Evolutionary conservation across 2,329 filamentous ascomycete species (phyloP).

Genomic region (Didymella arachidicola): DNA sequence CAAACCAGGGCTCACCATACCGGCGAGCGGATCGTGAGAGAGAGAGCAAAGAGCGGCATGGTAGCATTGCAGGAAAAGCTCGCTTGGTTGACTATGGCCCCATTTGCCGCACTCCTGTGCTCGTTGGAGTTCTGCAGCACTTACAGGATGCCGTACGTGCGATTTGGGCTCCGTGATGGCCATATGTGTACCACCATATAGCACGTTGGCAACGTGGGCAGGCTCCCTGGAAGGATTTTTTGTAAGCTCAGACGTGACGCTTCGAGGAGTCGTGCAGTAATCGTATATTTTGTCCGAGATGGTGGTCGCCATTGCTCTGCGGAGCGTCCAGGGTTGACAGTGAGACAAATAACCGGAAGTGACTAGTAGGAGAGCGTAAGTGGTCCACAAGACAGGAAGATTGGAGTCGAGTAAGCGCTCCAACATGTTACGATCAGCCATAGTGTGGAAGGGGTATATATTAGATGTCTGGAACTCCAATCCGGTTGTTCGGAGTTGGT

Average conservation of each 20-base stretch:
- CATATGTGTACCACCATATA: slow-evolving; percentile 58
- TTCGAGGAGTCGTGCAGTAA: slow-evolving; percentile 66
- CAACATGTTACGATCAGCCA: background rate
- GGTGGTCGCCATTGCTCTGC: slow-evolving; percentile 23
- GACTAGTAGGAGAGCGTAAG: background rate
- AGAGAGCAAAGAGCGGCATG: slow-evolving; percentile 68
- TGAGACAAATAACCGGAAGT: slow-evolving; percentile 7
- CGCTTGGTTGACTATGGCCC: slow-evolving; percentile 68
- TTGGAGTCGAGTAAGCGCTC: background rate
- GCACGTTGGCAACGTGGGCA: slow-evolving; percentile 61
- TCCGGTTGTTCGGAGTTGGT: background rate
- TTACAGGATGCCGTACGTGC: slow-evolving; percentile 19
- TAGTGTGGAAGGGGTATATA: background rate
- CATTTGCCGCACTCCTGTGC: slow-evolving; percentile 72
- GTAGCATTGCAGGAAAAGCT: slow-evolving; percentile 73
- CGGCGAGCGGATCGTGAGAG: slow-evolving; percentile 60
- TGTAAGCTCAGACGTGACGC: slow-evolving; percentile 63
- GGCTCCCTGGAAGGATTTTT: slow-evolving; percentile 62
- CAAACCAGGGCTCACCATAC: slow-evolving; percentile 66
- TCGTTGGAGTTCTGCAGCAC: slow-evolving; percentile 58
- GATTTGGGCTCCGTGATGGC: slow-evolving; percentile 34
- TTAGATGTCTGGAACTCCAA: background rate
- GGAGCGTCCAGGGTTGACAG: background rate
- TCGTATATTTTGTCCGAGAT: slow-evolving; percentile 56
- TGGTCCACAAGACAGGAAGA: background rate